Percentiles rank a stretch among this genome's conserved stretches.
phyloP scores from a whole-genome alignment of 2,329 filamentous ascomycete species.

The Didymella segeticola region DNA sequence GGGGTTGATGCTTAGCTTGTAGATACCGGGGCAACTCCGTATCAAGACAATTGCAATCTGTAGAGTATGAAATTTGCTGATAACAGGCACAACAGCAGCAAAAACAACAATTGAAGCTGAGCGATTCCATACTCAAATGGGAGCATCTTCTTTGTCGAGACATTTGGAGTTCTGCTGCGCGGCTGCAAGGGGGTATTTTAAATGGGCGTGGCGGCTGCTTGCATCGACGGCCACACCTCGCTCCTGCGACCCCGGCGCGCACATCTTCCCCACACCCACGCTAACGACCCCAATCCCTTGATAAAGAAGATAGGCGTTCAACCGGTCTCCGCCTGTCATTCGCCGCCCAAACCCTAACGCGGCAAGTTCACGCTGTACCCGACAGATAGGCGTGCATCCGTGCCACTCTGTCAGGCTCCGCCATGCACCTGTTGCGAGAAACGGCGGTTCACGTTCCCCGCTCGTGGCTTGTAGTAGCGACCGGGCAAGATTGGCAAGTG shows the following conservation, averaged over 20 bases:
- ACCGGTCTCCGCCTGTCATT: conserved; percentile 8
- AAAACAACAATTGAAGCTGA: neutral
- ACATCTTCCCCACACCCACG: conserved; percentile 15
- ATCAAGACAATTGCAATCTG: conserved; percentile 12
- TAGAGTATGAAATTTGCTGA: neutral
- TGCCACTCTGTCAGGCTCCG: conserved; percentile 3
- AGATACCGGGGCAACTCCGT: conserved; percentile 16
- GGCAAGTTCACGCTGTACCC: conserved; percentile 16
- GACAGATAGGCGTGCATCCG: conserved; percentile 15
- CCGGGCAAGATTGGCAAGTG: conserved; percentile 10
- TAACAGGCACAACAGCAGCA: conserved; percentile 1
- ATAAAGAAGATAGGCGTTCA: conserved; percentile 18
- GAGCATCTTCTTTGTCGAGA: neutral
- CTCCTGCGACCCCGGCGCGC: conserved; percentile 1
- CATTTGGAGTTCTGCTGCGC: neutral
- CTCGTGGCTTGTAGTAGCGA: conserved; percentile 6
- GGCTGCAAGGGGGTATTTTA: neutral
- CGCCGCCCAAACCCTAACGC: conserved; percentile 3
- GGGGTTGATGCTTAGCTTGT: conserved; percentile 12
- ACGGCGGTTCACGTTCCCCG: conserved; percentile 15
- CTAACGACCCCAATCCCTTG: conserved; percentile 13
- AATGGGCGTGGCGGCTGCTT: neutral
- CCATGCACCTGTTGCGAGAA: conserved; percentile 11
- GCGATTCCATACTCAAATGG: neutral
- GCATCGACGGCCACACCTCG: conserved; percentile 4